phyloP scores from a whole-genome alignment of 805 yeast species.

The Starmerella potacharoeniae region DNA sequence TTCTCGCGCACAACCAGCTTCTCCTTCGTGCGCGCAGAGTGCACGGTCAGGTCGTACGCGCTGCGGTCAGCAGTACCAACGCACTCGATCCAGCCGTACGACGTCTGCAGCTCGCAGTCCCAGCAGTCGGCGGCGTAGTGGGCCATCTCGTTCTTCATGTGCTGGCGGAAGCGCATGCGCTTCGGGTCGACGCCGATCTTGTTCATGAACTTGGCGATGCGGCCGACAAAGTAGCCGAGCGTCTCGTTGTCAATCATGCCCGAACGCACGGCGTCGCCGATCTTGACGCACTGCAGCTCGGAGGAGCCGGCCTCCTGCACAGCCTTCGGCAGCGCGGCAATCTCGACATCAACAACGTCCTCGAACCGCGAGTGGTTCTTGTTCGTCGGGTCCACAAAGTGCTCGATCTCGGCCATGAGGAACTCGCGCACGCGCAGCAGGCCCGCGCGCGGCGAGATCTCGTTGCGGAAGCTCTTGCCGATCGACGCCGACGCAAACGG shows the following conservation, averaged over 20 bases:
- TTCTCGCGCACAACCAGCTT: constrained; percentile 89
- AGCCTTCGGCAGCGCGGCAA: constrained; percentile 72
- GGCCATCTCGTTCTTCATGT: constrained; percentile 98
- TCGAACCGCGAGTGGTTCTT: constrained; percentile 73
- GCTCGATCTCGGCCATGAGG: constrained; percentile 98
- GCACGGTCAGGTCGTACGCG: constrained; percentile 94
- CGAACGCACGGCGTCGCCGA: constrained; percentile 81
- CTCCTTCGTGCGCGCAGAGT: constrained; percentile 88
- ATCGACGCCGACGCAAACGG: constrained; percentile 99
- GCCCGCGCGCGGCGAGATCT: constrained; percentile 97
- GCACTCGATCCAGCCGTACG: constrained; percentile 99
- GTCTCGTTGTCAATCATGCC: constrained; percentile 95
- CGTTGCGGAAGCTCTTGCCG: constrained; percentile 98
- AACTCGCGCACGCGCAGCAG: constrained; percentile 96
- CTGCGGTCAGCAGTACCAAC: constrained; percentile 99
- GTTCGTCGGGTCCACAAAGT: constrained; percentile 86
- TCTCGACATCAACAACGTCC: constrained; percentile 59
- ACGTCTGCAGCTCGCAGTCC: constrained; percentile 95
- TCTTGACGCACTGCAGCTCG: constrained; percentile 46
- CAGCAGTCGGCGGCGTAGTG: constrained; percentile 99
- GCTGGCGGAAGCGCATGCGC: constrained; percentile 93
- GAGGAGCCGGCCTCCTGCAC: constrained; percentile 82
- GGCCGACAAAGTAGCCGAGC: constrained; percentile 89
- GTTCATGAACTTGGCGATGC: constrained; percentile 73
- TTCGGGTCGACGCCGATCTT: constrained; percentile 82